These are phyloP conservation scores for Podospora australis DNA, from an alignment of 495 filamentous ascomycete species.

Conservation along the genomic window DNA sequence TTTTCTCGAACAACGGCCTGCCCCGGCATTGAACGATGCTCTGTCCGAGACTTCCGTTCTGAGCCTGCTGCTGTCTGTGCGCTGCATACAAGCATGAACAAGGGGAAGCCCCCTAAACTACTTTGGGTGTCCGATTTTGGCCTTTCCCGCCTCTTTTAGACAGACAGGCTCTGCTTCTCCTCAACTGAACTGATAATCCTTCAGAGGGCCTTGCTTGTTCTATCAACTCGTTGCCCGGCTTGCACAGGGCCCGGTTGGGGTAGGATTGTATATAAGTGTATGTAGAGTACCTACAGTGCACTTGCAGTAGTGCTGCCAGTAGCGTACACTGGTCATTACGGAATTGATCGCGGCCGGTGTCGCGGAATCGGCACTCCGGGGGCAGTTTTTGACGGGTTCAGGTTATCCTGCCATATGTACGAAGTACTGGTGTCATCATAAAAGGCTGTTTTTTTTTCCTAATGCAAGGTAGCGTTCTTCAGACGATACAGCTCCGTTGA, in stretches of 20 bases:
- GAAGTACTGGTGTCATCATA: too few relatives aligned
- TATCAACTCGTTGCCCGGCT: too few relatives aligned
- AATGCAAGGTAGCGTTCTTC: too few relatives aligned
- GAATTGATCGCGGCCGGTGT: conserved; percentile 12
- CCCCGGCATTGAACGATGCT: conserved; percentile 24
- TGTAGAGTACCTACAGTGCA: too few relatives aligned
- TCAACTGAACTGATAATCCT: neutral
- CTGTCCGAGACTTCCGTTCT: conserved; percentile 18
- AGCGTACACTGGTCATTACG: neutral
- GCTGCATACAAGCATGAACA: conserved; percentile 27
- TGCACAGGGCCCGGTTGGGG: too few relatives aligned
- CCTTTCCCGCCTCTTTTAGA: conserved; percentile 10
- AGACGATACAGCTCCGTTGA: too few relatives aligned
- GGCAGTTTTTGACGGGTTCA: too few relatives aligned
- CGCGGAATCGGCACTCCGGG: conserved; percentile 24
- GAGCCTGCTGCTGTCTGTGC: conserved; percentile 22
- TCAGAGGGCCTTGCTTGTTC: too few relatives aligned
- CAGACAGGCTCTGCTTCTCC: neutral
- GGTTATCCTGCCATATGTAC: too few relatives aligned
- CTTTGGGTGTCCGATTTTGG: conserved; percentile 10
- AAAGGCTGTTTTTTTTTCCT: too few relatives aligned
- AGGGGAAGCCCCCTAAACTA: conserved; percentile 18
- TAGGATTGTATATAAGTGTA: too few relatives aligned
- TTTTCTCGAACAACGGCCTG: conserved; percentile 17
- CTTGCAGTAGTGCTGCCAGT: too few relatives aligned